phyloP scores from a whole-genome alignment of 805 yeast genomes.

The Yamadazyma tumulicola region DNA sequence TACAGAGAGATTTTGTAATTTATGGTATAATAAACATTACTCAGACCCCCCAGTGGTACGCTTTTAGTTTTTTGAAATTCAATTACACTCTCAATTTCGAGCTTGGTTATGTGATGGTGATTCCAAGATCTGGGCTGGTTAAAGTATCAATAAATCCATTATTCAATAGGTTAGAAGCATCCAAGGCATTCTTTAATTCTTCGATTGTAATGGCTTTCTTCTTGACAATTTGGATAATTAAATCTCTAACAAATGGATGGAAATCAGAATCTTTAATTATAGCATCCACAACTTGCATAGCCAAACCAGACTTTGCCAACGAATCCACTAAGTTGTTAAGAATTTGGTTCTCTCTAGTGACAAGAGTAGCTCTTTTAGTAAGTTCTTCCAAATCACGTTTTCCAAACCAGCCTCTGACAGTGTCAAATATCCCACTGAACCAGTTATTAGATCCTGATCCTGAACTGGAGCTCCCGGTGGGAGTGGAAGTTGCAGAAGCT shows the following conservation, averaged over 20 bases:
- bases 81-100: too few relatives aligned
- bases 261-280: conserved; percentile 20
- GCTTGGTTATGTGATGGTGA: conserved; percentile 10
- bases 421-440: conserved; percentile 5
- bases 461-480: neutral
- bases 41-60: neutral
- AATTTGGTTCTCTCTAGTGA: conserved; percentile 17
- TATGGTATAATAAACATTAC: neutral
- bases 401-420: conserved; percentile 12
- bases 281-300: conserved; percentile 21
- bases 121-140: conserved; percentile 15
- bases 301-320: conserved; percentile 27
- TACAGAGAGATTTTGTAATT: too few relatives aligned
- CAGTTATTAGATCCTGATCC: neutral
- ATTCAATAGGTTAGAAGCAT: conserved; percentile 15
- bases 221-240: conserved; percentile 19
- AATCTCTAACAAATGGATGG: conserved; percentile 22
- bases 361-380: conserved; percentile 4
- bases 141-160: conserved; percentile 15
- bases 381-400: conserved; percentile 12
- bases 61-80: too few relatives aligned
- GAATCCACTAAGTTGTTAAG: conserved; percentile 24
- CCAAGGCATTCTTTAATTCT: conserved; percentile 14
- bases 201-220: conserved; percentile 18
- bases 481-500: conserved; percentile 6